A percentile compares a stretch with the other conserved stretches of the same genome.
Evolutionary conservation across 2,329 filamentous ascomycete genomes (phyloP).

Genomic region (Whalleya microplaca): DNA sequence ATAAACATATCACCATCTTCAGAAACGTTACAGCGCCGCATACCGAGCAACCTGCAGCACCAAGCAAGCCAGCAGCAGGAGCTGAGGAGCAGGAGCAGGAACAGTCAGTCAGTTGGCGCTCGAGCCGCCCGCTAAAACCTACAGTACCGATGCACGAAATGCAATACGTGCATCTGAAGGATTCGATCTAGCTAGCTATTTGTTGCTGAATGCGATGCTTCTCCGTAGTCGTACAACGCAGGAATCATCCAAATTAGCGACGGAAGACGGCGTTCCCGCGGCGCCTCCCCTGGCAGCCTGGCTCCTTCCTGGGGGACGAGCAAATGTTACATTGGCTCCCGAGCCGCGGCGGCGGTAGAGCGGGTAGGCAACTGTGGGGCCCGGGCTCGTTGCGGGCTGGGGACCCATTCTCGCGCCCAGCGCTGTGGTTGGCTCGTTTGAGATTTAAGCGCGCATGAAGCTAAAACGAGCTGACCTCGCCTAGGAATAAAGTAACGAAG

Average conservation of each 20-base stretch:
- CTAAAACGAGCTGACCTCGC: not conserved
- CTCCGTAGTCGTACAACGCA: not conserved
- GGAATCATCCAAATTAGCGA: not conserved
- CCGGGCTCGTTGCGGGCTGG: not conserved
- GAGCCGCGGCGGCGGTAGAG: not conserved
- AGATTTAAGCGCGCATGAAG: constrained; percentile 15
- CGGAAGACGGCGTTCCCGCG: not conserved
- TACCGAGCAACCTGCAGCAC: not conserved
- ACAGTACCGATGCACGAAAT: no score
- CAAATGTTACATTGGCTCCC: not conserved
- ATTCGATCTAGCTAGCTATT: not conserved
- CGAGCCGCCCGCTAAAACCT: no score
- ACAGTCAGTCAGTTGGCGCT: no score
- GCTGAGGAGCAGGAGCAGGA: no score
- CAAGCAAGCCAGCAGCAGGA: no score
- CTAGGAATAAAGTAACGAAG: no score
- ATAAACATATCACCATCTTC: not conserved
- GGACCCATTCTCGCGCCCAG: not conserved
- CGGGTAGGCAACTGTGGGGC: not conserved
- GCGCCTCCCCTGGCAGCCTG: not conserved
- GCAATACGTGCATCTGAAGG: not conserved
- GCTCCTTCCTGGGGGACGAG: no score
- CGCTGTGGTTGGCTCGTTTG: constrained; percentile 8
- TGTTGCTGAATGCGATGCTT: not conserved
- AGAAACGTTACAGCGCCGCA: not conserved